Conservation (phyloP, 208 protist genomes). For the Vickermania spadyakhi region DNA sequence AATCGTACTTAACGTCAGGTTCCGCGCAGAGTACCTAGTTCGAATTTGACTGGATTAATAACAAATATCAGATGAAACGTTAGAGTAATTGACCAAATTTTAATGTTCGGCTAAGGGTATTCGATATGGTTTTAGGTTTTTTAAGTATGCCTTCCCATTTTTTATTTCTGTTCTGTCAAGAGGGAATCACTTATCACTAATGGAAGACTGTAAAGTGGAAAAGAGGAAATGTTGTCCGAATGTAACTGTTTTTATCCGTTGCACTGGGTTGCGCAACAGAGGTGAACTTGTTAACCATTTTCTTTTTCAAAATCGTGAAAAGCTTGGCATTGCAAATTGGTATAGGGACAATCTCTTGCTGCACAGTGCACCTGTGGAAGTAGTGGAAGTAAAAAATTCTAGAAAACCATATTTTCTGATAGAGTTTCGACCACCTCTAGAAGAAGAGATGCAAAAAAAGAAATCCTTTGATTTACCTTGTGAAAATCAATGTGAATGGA, state of each 20-base stretch:
- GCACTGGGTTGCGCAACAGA: constrained; percentile 31
- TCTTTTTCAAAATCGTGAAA: constrained; percentile 31
- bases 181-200: no score
- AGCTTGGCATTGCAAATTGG: constrained; percentile 29
- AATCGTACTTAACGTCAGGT: constrained; percentile 9
- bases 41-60: no score
- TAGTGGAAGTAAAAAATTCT: constrained; percentile 52
- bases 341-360: constrained; percentile 24
- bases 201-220: no score
- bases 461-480: no score
- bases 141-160: no score
- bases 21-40: neutral
- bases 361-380: constrained; percentile 36
- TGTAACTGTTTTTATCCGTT: constrained; percentile 61
- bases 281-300: constrained; percentile 72
- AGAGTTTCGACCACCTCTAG: constrained; percentile 49
- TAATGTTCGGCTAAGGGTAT: no score
- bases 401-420: constrained; percentile 77
- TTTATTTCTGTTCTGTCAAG: no score
- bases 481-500: no score
- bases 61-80: no score
- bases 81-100: no score
- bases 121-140: no score
- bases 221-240: no score
- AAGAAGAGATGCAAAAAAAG: constrained; percentile 22